Percentiles rank a stretch among this genome's conserved stretches.
phyloP scores from a whole-genome alignment of 2,329 filamentous ascomycete species.

The Drechslerella dactyloides region DNA sequence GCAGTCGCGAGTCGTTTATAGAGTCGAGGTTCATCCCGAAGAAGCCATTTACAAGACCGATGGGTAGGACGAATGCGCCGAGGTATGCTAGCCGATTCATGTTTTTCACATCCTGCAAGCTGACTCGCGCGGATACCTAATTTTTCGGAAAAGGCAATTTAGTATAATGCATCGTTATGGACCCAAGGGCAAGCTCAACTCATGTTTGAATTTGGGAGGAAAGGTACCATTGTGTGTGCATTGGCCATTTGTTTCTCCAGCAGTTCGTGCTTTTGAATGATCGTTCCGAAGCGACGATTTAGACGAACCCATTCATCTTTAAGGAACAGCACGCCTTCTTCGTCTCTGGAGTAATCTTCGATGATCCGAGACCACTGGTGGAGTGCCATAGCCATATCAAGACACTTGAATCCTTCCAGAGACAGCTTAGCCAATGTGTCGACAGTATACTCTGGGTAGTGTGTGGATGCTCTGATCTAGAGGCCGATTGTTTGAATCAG shows the following conservation, averaged over 20 bases:
- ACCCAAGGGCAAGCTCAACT: not conserved
- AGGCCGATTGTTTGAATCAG: not conserved
- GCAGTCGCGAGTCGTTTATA: constrained; percentile 7
- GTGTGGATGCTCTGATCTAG: constrained; percentile 12
- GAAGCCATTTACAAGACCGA: constrained; percentile 8
- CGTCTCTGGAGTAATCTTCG: constrained; percentile 19
- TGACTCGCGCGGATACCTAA: constrained; percentile 21
- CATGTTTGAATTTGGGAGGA: not conserved
- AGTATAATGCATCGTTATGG: too few relatives aligned
- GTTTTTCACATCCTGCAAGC: constrained; percentile 14
- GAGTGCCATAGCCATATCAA: constrained; percentile 16
- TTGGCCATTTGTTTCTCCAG: constrained; percentile 22
- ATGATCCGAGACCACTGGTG: constrained; percentile 15
- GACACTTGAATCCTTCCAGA: constrained; percentile 17
- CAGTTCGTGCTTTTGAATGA: constrained; percentile 18
- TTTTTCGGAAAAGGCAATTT: constrained; percentile 1
- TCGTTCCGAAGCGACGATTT: constrained; percentile 10
- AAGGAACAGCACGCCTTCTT: constrained; percentile 9
- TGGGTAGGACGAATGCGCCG: constrained; percentile 9
- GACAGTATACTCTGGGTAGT: not conserved
- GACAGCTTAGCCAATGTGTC: constrained; percentile 8
- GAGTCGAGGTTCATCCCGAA: constrained; percentile 15
- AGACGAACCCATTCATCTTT: constrained; percentile 12
- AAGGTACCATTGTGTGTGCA: constrained; percentile 12
- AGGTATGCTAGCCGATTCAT: constrained; percentile 14